Evolutionary conservation across 1,284 basidiomycete genomes (phyloP).

Genomic region (Polyporus tsugae): DNA sequence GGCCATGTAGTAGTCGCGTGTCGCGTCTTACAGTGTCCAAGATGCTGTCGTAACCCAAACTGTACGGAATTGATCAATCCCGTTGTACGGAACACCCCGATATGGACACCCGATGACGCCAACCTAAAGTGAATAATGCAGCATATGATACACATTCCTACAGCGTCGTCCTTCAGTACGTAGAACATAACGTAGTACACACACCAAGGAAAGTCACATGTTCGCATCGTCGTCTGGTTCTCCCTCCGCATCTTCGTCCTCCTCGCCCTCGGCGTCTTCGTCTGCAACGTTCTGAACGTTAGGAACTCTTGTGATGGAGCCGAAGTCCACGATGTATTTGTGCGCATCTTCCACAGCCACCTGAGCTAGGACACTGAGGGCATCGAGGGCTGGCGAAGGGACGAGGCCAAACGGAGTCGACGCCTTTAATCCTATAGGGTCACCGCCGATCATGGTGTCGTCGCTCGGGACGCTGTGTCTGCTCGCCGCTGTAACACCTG

Average conservation of each 20-base stretch:
- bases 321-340: conserved; percentile 11
- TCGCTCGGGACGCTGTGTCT: conserved; percentile 65
- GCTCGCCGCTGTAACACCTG: conserved; percentile 51
- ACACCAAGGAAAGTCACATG: conserved; percentile 28
- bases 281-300: conserved; percentile 13
- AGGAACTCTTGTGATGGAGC: neutral
- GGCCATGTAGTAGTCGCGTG: neutral
- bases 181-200: conserved; percentile 29
- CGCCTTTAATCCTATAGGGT: conserved; percentile 34
- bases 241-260: conserved; percentile 46
- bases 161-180: conserved; percentile 27
- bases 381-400: conserved; percentile 4
- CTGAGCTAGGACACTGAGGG: conserved; percentile 20
- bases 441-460: conserved; percentile 53
- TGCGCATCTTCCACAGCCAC: conserved; percentile 16
- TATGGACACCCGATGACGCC: neutral
- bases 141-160: conserved; percentile 34
- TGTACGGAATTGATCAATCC: neutral
- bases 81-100: neutral
- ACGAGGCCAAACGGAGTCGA: conserved; percentile 25
- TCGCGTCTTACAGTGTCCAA: neutral
- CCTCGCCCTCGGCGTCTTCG: conserved; percentile 44
- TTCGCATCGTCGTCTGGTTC: conserved; percentile 39
- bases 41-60: neutral
- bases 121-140: conserved; percentile 49